Conservation (phyloP, 306 rosid genomes). For the Vigna radiata region DNA sequence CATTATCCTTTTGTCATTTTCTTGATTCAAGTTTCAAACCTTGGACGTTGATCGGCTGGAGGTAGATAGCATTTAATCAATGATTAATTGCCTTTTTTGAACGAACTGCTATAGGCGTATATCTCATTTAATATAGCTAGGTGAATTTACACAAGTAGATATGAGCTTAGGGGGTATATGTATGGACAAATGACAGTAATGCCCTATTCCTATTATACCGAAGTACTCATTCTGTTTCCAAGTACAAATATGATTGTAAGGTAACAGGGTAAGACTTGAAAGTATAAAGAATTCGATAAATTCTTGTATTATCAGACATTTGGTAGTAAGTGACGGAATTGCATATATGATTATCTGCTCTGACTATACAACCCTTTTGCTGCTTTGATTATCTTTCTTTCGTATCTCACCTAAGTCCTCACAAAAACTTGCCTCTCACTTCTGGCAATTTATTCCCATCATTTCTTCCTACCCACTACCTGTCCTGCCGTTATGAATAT, state of each 20-base stretch:
- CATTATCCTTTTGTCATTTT: slow-evolving; percentile 23
- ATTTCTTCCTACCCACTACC: background rate
- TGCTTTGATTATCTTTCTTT: background rate
- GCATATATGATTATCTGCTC: background rate
- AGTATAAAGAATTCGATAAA: slow-evolving; percentile 7
- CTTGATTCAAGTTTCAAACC: slow-evolving; percentile 14
- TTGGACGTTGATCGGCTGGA: slow-evolving; percentile 8
- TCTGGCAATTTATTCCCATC: background rate
- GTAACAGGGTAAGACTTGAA: background rate
- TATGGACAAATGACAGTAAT: background rate
- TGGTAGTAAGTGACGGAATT: slow-evolving; percentile 1
- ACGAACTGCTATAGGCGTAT: background rate
- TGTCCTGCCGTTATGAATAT: background rate
- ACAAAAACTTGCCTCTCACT: background rate
- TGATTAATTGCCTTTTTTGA: background rate
- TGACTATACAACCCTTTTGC: slow-evolving; percentile 17
- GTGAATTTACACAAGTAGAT: slow-evolving; percentile 31
- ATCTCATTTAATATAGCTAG: slow-evolving; percentile 30
- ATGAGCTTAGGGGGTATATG: slow-evolving; percentile 1
- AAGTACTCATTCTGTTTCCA: background rate
- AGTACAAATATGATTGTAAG: background rate
- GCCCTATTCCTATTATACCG: background rate
- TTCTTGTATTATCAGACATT: slow-evolving; percentile 9
- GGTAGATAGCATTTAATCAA: slow-evolving; percentile 11
- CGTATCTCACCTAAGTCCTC: slow-evolving; percentile 13